Conservation (phyloP, 805 yeast genomes). For the Teunomyces barrocoloradensis region DNA sequence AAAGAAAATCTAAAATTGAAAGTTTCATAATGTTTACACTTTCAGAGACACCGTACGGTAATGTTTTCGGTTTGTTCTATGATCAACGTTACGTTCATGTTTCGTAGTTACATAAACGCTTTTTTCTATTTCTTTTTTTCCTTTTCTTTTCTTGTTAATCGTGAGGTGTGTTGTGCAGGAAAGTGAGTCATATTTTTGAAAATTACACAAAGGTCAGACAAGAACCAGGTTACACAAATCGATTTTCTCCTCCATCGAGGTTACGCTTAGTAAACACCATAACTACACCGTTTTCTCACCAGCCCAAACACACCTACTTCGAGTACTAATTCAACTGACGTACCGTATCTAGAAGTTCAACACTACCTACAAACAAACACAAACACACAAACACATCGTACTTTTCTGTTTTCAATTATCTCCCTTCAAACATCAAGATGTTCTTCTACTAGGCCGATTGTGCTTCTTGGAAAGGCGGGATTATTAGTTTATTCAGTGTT, state of each 20-base stretch:
- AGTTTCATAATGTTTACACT: too few species aligned
- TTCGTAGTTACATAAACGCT: too few species aligned
- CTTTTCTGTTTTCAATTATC: background rate
- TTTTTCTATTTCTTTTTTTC: background rate
- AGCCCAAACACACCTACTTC: background rate
- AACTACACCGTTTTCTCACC: background rate
- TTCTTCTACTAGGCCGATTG: background rate
- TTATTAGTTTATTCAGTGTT: slow-evolving; percentile 3
- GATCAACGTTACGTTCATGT: too few species aligned
- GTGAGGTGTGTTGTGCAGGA: background rate
- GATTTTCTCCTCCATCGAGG: slow-evolving; percentile 1
- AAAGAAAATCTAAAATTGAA: too few species aligned
- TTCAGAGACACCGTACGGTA: too few species aligned
- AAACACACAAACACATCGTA: background rate
- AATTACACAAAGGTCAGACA: slow-evolving; percentile 1
- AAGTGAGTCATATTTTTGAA: slow-evolving; percentile 1
- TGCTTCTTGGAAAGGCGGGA: background rate
- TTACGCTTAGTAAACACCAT: background rate
- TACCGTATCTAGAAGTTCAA: background rate
- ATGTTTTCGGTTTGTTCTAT: too few species aligned
- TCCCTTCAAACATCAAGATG: background rate
- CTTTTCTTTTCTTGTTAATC: background rate
- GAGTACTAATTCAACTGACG: too few species aligned
- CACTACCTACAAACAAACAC: background rate
- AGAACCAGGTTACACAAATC: background rate